Base-by-base conservation (phyloP, 768 basidiomycete genomes). In the Zangia roseola region DNA sequence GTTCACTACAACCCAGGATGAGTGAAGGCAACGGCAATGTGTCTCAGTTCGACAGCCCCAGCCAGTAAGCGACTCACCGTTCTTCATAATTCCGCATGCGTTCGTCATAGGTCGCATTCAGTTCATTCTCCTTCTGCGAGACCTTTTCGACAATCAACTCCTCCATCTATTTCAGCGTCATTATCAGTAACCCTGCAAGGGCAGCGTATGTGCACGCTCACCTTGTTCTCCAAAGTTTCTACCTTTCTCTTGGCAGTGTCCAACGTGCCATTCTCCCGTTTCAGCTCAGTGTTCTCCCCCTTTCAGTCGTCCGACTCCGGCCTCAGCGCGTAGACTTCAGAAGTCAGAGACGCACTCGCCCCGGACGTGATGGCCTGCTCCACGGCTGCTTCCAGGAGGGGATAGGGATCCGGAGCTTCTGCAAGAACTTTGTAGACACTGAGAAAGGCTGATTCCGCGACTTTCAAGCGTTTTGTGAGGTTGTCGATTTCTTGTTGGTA, bases 401-500 rank as follows among this genome's bases (percentile, higher is more conserved):
- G 97, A 65, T 95, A 97, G 14, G 97, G 97, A 66, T 99, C 97
- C 0, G 95, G 97, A 3, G 91, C 95, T 62, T 99, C 97, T 0
- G 95, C 94, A 8, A 99, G 71, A 19, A 95, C 82, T 65, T 98
- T 98, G 77, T 98, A 98, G 17, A 94, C 87, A 59, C 85, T 91
- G n/a, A 98, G 75, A 70, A 99, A 98, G 1, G 94, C 91, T 60
- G 89, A 94, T 75, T 99, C 97, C 10, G 94, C 88, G 20, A 80
- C 70, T 65, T 97, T 97, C 33, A 86, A 91, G 9, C 97, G 87
- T 57, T 91, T 88, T 0, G 95, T 98, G 55, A 99, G 82, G 62
- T 75, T 86, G 74, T 99, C 97, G 49, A 99, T 97, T 72, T 98
- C 97, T 4, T 85, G 80, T 70, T 98, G 95, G 74, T 97, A 97